phyloP scores from a whole-genome alignment of 1,139 yeast species.

The Geotrichum reessii region DNA sequence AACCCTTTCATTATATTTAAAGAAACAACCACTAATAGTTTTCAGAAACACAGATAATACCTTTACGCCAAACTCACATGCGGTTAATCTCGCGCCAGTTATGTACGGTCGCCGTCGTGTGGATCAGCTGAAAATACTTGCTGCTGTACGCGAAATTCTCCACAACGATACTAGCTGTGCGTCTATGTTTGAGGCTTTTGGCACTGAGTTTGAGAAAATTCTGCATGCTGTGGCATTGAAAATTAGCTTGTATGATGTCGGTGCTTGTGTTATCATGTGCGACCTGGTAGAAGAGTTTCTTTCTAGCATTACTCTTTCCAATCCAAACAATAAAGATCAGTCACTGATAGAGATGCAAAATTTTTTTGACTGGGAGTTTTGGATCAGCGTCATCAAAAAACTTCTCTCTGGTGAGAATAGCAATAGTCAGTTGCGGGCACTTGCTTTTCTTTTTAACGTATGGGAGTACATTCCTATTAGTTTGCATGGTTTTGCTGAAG shows the following conservation, averaged over 20 bases:
- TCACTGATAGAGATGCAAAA: constrained; percentile 26
- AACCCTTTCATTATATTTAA: too few species aligned
- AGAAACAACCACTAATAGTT: constrained; percentile 17
- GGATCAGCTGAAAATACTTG: constrained; percentile 34
- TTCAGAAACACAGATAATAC: not conserved
- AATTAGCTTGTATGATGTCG: constrained; percentile 38
- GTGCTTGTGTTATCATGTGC: constrained; percentile 46
- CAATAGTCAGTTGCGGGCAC: constrained; percentile 55
- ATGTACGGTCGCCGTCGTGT: constrained; percentile 28
- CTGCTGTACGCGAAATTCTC: constrained; percentile 36
- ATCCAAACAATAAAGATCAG: constrained; percentile 26
- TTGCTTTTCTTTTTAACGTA: constrained; percentile 62
- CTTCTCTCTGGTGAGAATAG: constrained; percentile 52
- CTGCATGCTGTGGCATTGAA: constrained; percentile 37
- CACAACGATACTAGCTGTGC: constrained; percentile 33
- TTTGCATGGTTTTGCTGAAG: constrained; percentile 16
- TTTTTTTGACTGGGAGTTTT: constrained; percentile 64
- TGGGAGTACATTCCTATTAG: constrained; percentile 66
- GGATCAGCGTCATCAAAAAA: constrained; percentile 61
- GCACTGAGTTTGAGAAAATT: constrained; percentile 36
- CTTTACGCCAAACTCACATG: constrained; percentile 12
- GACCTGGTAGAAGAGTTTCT: constrained; percentile 43
- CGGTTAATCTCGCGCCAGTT: constrained; percentile 20
- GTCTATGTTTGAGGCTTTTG: constrained; percentile 31
- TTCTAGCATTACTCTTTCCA: constrained; percentile 28